Conservation (phyloP, 164 flowering plant genomes). For the Cinnamomum chago region DNA sequence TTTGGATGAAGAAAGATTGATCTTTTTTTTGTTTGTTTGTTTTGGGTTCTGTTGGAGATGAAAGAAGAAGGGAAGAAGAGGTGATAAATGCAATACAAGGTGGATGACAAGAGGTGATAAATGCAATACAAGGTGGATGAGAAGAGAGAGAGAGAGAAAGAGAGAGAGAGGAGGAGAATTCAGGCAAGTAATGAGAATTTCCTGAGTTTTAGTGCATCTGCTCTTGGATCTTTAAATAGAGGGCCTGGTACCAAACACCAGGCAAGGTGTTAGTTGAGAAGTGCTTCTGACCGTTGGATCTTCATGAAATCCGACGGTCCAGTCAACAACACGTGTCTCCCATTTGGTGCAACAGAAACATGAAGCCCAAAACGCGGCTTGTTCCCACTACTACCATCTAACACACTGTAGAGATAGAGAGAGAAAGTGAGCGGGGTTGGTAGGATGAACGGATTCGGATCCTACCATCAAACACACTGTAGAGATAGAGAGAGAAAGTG, state of each 20-base stretch:
- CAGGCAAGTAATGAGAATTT: constrained; percentile 3
- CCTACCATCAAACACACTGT: no score
- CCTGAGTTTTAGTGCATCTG: constrained; percentile 18
- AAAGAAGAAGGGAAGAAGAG: no score
- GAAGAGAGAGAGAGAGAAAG: neutral
- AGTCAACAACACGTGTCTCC: constrained; percentile 11
- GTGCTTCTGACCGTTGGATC: constrained; percentile 10
- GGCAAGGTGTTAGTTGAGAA: constrained; percentile 30
- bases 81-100: neutral
- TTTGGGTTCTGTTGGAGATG: no score
- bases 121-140: neutral
- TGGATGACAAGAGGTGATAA: neutral
- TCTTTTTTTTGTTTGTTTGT: no score
- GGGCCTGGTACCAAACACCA: neutral
- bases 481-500: no score
- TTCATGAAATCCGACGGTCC: constrained; percentile 8
- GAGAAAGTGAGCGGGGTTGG: no score
- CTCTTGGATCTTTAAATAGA: constrained; percentile 24
- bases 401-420: no score
- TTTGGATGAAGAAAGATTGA: neutral
- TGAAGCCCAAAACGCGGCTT: constrained; percentile 9
- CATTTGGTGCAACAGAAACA: constrained; percentile 1
- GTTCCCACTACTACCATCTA: no score
- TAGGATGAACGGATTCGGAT: no score
- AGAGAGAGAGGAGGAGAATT: neutral